These are phyloP conservation scores for Clarkia xantiana DNA, from an alignment of 345 rosid species.

Conservation along the genomic window DNA sequence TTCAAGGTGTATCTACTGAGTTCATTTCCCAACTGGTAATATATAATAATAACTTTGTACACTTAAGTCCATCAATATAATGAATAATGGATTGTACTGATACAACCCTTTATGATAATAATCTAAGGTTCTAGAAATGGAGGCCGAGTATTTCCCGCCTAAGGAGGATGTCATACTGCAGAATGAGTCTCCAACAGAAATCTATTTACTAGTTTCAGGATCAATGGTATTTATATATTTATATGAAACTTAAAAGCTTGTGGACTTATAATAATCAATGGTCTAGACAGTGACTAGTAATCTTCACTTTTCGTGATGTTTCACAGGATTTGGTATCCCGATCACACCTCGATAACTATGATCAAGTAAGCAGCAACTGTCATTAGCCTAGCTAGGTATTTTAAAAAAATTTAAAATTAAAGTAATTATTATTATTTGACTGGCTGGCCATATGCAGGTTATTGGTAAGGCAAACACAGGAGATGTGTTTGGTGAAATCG, in stretches of 20 bases:
- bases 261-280: too few relatives aligned
- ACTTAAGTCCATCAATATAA: neutral
- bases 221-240: conserved; percentile 40
- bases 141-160: conserved; percentile 93
- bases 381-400: too few relatives aligned
- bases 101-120: conserved; percentile 7
- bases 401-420: neutral
- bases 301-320: neutral
- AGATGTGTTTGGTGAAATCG: conserved; percentile 72
- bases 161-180: conserved; percentile 61
- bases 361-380: conserved; percentile 44
- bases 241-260: conserved; percentile 3
- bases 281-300: too few relatives aligned
- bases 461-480: conserved; percentile 48
- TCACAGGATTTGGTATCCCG: conserved; percentile 42
- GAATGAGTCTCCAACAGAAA: conserved; percentile 73
- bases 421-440: neutral
- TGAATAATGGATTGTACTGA: conserved; percentile 9
- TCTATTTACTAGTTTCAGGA: conserved; percentile 83
- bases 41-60: neutral
- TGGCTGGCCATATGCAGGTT: conserved; percentile 23
- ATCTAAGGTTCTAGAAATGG: conserved; percentile 72
- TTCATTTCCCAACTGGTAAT: conserved; percentile 87
- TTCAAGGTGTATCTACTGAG: conserved; percentile 71
- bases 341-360: conserved; percentile 24